Evolutionary conservation across 371 early-diverging fungal species (phyloP), one percentile per base, ranked within the genome.

Genomic region (Syncephalis plumigaleata): DNA sequence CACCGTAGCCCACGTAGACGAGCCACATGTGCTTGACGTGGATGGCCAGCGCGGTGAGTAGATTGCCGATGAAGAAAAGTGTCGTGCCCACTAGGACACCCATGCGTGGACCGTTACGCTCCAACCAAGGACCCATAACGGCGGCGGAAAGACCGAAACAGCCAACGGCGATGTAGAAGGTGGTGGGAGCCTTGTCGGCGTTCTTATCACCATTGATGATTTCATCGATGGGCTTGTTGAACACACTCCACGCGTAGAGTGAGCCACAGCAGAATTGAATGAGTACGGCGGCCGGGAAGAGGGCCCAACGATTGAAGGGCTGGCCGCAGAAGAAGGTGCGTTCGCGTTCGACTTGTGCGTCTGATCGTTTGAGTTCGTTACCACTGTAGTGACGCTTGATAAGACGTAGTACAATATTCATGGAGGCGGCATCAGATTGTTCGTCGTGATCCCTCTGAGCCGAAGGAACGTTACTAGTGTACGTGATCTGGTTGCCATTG

Each of bases 211-310:
- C 70, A 40, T 57, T 66, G 53, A 72, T 65, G 24, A 56, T 54
- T 9, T 60, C 55, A 51, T 77, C 76, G 50, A 79, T 66, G 11
- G 77, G 73, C 16, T 57, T 55, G 54, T 79, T 77, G 52, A 67
- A 77, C 23, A 77, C 73, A 1, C 68, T 68, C 73, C 75, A 80
- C 9, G 81, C 78, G 51, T 80, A 80, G 22, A 80, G 66, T 1
- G 76, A 73, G 13, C 81, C 81, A 46, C 68, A 70, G 52, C 71
- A 71, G 52, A 77, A 66, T 64, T 76, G 78, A 42, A 77, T 71
- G 37, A 75, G 44, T 16, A 75, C 56, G 11, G 75, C 74, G 0
- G 75, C 75, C 0, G 76, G 74, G 42, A 74, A 55, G 36, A 70
- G 57, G 51, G 65, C 52, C 72, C 67, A 76, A 18, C 72, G 66